Evolutionary conservation across 2,329 filamentous ascomycete genomes (phyloP), one percentile per base, ranked within the genome.

Genomic region (Hymenoscyphus fraxineus): DNA sequence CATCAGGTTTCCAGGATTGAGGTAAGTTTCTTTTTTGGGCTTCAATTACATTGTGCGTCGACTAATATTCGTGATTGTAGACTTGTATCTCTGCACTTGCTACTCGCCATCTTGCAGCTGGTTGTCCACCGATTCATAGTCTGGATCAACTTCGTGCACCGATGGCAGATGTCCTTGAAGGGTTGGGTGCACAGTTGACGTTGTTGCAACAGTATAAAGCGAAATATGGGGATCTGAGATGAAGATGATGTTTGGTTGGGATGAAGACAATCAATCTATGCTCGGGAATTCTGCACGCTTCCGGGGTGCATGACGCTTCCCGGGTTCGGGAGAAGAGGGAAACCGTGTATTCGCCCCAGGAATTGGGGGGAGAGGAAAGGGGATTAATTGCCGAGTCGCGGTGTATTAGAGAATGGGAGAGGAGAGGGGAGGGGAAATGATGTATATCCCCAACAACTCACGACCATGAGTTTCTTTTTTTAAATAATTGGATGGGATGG

Each of bases 1-100:
- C 93, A 98, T 75, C 93, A 97, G 82, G 90, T 99, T 71, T 93
- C 91, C 76, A 87, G 95, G 73, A 96, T 99, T 76, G 95, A 99
- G 87, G 93, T 96, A 81, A 66, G 67, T 62, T 77, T 70, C 77
- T 66, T n/a, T 41, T 15, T 51, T 22, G 38, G 16, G 10, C 40
- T 32, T 58, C 61, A 51, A 15, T 59, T 41, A 63, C 12, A 44
- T 27, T 70, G 62, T 51, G 19, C 69, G 75, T 62, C 13, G 47
- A 62, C 65, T 69, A 47, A 62, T 70, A 40, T 35, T 62, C 51
- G 47, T n/a, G 32, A 9, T 7, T 35, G 35, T 58, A 96, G 92
- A 89, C 91, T 60, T 95, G 91, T 74, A 85, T 93, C 70, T 90
- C 89, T 39, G 92, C 91, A 0, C 83, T 97, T 60, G 81, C 87